Evolutionary conservation across 2,329 filamentous ascomycete species (phyloP).

Genomic region (Coccinonectria pachysandricola): DNA sequence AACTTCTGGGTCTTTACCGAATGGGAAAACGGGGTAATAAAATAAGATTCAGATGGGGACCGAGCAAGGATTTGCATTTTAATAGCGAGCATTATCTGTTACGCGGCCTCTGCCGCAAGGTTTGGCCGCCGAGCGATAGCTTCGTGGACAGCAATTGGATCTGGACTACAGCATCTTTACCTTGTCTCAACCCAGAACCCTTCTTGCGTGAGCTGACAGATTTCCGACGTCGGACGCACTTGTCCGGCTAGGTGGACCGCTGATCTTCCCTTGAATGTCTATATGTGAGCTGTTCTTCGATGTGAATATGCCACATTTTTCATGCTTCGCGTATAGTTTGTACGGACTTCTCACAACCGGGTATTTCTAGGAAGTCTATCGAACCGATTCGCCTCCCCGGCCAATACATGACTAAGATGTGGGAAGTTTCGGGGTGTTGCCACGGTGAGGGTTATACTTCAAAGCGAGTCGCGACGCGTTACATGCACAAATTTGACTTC

Average conservation of each 20-base stretch:
- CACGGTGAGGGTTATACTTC: no score
- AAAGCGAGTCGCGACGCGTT: no score
- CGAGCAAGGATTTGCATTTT: conserved; percentile 19
- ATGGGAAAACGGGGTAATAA: conserved; percentile 11
- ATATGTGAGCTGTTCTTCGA: no score
- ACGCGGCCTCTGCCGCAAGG: conserved; percentile 19
- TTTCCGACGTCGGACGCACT: neutral
- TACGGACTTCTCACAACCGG: no score
- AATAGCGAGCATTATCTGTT: conserved; percentile 27
- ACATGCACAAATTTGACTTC: no score
- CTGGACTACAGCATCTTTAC: conserved; percentile 14
- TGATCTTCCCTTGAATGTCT: no score
- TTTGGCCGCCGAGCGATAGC: conserved; percentile 21
- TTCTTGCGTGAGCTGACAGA: neutral
- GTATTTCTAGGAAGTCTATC: no score
- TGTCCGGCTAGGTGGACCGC: neutral
- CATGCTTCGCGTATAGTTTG: no score
- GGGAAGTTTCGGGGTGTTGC: no score
- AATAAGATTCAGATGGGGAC: conserved; percentile 12
- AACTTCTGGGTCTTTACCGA: conserved; percentile 13
- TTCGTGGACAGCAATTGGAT: conserved; percentile 22
- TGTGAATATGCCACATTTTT: no score
- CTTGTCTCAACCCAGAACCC: conserved; percentile 7
- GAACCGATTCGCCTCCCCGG: no score
- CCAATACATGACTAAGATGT: no score